Evolutionary conservation across 2,329 filamentous ascomycete genomes (phyloP).

Genomic region (Hymenoscyphus fraxineus): DNA sequence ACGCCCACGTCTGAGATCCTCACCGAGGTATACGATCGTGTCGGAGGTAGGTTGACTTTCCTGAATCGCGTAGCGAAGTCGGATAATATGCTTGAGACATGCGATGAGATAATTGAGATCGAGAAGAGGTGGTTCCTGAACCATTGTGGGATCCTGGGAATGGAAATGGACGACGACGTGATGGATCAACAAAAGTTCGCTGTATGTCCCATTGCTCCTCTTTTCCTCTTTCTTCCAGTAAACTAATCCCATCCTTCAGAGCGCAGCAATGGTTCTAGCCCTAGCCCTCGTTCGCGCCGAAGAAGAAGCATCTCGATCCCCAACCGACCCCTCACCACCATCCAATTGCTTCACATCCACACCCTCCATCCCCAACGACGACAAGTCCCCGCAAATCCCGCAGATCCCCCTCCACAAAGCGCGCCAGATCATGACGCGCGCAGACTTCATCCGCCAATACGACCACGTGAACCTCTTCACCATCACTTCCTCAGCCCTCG

Average conservation of each 20-base stretch:
- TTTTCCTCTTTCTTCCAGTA: background rate
- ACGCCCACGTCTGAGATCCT: constrained; percentile 51
- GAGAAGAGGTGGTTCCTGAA: constrained; percentile 80
- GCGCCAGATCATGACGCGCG: constrained; percentile 89
- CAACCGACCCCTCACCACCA: background rate
- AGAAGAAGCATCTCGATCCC: constrained; percentile 33
- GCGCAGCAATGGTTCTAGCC: constrained; percentile 88
- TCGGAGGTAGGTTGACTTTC: constrained; percentile 86
- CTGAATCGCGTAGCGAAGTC: constrained; percentile 88
- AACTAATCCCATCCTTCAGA: constrained; percentile 33
- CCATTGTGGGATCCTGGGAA: constrained; percentile 72
- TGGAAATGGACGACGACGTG: constrained; percentile 88
- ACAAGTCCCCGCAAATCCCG: constrained; percentile 53
- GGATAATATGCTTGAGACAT: constrained; percentile 72
- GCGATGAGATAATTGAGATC: constrained; percentile 64
- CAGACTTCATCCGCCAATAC: constrained; percentile 89
- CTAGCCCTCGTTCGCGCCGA: constrained; percentile 85
- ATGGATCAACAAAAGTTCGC: constrained; percentile 98
- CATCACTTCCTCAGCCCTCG: constrained; percentile 81
- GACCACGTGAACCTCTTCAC: constrained; percentile 95
- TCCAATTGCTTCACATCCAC: background rate
- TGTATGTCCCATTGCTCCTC: constrained; percentile 48
- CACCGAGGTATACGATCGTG: constrained; percentile 76
- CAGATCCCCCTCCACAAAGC: constrained; percentile 77
- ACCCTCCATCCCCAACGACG: constrained; percentile 19